phyloP scores from a whole-genome alignment of 306 rosid genomes.

The Luffa aegyptiaca region DNA sequence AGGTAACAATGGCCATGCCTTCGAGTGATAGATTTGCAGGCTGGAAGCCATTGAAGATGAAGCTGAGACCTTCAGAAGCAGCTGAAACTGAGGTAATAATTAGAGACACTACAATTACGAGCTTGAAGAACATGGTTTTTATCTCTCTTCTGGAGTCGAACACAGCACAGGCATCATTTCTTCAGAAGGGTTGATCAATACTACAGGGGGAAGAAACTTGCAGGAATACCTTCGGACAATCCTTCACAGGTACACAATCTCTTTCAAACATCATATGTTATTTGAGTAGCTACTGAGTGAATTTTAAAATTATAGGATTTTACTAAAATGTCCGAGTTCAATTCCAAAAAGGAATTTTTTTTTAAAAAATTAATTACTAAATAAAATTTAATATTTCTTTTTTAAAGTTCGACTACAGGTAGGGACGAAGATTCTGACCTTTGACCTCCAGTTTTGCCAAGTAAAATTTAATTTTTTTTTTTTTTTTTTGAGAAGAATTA shows the following conservation, averaged over 20 bases:
- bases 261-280: neutral
- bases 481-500: too few species aligned
- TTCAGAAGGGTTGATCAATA: neutral
- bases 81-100: neutral
- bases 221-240: neutral
- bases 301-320: too few species aligned
- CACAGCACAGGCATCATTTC: neutral
- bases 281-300: too few species aligned
- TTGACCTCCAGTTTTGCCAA: too few species aligned
- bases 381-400: too few species aligned
- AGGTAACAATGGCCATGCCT: constrained; percentile 27
- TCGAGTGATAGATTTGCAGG: constrained; percentile 25
- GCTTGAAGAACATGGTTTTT: neutral
- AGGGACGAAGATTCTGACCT: too few species aligned
- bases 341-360: too few species aligned
- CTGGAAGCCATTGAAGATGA: constrained; percentile 43
- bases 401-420: too few species aligned
- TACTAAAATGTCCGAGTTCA: too few species aligned
- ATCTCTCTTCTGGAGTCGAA: neutral
- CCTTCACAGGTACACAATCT: neutral
- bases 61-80: constrained; percentile 19
- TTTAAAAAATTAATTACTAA: too few species aligned
- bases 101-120: neutral
- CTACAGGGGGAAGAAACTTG: neutral
- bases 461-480: too few species aligned